Conservation (phyloP, 345 rosid genomes). For the Psidium friedrichsthalianum region DNA sequence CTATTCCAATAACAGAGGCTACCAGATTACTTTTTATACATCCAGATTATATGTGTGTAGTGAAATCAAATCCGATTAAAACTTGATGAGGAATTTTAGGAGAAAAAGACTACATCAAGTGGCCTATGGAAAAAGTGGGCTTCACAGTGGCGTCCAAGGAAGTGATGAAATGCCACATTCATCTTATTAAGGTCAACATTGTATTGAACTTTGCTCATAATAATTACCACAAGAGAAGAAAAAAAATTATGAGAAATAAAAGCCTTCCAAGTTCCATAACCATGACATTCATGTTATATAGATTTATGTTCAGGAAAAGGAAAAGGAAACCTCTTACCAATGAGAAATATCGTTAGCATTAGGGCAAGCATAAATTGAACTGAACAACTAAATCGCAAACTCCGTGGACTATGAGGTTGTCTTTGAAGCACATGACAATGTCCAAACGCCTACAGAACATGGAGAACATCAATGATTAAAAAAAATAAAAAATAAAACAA, state of each 20-base stretch:
- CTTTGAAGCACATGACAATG: constrained; percentile 33
- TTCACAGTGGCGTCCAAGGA: not conserved
- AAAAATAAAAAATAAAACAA: not conserved
- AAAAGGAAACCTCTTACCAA: constrained; percentile 31
- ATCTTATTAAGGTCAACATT: not conserved
- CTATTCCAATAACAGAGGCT: not conserved
- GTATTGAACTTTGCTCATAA: not conserved
- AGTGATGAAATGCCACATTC: not conserved
- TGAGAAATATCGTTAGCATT: constrained; percentile 49
- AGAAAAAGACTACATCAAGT: not conserved
- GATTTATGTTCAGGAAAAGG: not conserved
- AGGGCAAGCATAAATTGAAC: constrained; percentile 53
- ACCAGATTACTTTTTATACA: not conserved
- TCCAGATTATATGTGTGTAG: not conserved
- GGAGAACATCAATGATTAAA: not conserved
- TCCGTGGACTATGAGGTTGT: constrained; percentile 31
- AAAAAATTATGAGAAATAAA: not conserved
- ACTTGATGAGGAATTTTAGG: not conserved
- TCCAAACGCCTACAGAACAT: constrained; percentile 30
- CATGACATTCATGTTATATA: not conserved
- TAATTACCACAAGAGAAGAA: not conserved
- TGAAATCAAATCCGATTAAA: not conserved
- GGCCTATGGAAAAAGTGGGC: not conserved
- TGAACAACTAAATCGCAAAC: constrained; percentile 37
- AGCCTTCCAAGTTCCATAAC: not conserved